phyloP scores from a whole-genome alignment of 2,329 filamentous ascomycete species.

The Diplodia seriata region DNA sequence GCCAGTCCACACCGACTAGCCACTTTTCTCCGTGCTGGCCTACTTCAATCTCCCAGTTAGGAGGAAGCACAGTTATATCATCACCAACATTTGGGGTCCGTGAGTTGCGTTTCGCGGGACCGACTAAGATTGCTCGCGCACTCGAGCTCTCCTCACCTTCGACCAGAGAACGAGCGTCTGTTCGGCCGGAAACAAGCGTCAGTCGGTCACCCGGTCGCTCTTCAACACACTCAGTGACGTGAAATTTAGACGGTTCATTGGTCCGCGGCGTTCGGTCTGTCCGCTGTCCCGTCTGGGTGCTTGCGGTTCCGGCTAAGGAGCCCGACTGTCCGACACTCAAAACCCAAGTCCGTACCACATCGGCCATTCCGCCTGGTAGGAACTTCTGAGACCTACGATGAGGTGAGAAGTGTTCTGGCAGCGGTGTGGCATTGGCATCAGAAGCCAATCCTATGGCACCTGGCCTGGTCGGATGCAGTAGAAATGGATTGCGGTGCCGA shows the following conservation, averaged over 20 bases:
- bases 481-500: conserved; percentile 27
- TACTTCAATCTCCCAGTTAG: conserved; percentile 52
- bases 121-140: conserved; percentile 41
- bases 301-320: background rate
- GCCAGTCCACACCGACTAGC: conserved; percentile 54
- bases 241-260: conserved; percentile 28
- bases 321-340: conserved; percentile 48
- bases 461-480: conserved; percentile 1
- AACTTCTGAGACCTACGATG: conserved; percentile 59
- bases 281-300: background rate
- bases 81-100: conserved; percentile 39
- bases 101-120: conserved; percentile 38
- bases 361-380: conserved; percentile 57
- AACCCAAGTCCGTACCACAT: conserved; percentile 59
- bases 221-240: conserved; percentile 28
- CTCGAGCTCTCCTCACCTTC: conserved; percentile 24
- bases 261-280: background rate
- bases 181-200: conserved; percentile 10
- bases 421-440: conserved; percentile 39
- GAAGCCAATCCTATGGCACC: background rate
- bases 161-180: background rate
- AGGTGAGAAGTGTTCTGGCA: conserved; percentile 63
- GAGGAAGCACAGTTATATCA: conserved; percentile 48
- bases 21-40: conserved; percentile 41
- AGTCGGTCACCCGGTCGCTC: conserved; percentile 9